Evolutionary conservation across 2,329 filamentous ascomycete species (phyloP).

Genomic region (Talaromyces sp.): DNA sequence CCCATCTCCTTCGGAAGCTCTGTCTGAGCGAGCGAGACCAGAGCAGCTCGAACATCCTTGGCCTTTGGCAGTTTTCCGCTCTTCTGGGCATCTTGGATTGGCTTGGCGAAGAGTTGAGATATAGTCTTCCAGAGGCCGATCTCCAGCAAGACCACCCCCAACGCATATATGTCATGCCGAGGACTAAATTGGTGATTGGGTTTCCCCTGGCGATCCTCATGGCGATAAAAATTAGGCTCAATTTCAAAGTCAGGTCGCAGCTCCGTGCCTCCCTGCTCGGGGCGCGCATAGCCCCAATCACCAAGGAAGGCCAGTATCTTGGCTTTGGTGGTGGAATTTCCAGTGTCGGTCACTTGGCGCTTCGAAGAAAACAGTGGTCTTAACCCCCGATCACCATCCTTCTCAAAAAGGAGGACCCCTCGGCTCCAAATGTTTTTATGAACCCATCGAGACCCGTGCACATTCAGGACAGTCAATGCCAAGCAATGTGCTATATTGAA

Average conservation of each 20-base stretch:
- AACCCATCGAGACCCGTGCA: conserved; percentile 22
- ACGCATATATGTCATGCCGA: conserved; percentile 31
- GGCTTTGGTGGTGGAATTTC: background rate
- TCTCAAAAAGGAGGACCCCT: conserved; percentile 20
- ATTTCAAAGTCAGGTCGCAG: conserved; percentile 19
- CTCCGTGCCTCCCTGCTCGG: conserved; percentile 18
- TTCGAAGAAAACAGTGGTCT: conserved; percentile 5
- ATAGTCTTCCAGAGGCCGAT: conserved; percentile 29
- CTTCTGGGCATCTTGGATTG: conserved; percentile 18
- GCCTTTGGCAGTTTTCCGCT: conserved; percentile 17
- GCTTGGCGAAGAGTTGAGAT: conserved; percentile 20
- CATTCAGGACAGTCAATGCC: conserved; percentile 19
- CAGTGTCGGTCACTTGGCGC: background rate
- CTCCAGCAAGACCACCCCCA: conserved; percentile 35
- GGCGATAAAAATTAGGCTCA: conserved; percentile 25
- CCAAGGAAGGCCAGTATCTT: conserved; percentile 17
- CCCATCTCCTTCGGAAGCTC: conserved; percentile 22
- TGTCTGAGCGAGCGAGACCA: conserved; percentile 15
- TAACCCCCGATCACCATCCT: conserved; percentile 7
- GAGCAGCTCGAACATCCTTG: conserved; percentile 15
- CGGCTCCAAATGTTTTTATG: conserved; percentile 27
- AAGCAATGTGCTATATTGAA: conserved; percentile 22
- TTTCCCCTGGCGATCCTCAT: conserved; percentile 25
- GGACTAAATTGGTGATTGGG: conserved; percentile 23
- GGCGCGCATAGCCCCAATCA: conserved; percentile 23